Evolutionary conservation across 176 grass and related monocot species (phyloP).

Genomic region (Secale cereale): DNA sequence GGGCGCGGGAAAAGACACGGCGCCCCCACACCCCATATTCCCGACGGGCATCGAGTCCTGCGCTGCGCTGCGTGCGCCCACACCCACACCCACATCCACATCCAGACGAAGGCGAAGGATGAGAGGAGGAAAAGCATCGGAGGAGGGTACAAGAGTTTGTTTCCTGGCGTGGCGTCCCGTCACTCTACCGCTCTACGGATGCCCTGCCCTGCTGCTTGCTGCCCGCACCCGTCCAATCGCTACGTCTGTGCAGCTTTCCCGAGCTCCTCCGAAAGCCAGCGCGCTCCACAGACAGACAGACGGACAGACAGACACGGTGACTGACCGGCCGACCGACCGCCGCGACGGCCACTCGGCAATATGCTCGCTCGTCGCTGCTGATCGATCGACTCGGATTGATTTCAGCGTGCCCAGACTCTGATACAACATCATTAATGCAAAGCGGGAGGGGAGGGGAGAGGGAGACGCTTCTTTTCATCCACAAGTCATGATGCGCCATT

Average conservation of each 20-base stretch:
- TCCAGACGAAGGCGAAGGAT: background rate
- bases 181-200: background rate
- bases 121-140: background rate
- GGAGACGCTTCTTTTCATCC: background rate
- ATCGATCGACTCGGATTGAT: slow-evolving; percentile 6
- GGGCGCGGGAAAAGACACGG: slow-evolving; percentile 24
- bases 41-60: slow-evolving; percentile 26
- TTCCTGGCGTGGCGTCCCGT: slow-evolving; percentile 38
- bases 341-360: background rate
- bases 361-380: background rate
- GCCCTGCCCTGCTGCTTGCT: slow-evolving; percentile 22
- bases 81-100: background rate
- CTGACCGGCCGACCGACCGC: background rate
- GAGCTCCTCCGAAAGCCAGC: slow-evolving; percentile 36
- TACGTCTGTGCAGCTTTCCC: slow-evolving; percentile 18
- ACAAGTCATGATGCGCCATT: background rate
- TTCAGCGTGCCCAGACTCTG: slow-evolving; percentile 29
- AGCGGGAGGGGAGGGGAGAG: no score
- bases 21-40: slow-evolving; percentile 6
- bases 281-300: background rate
- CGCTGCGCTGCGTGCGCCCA: slow-evolving; percentile 14
- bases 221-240: slow-evolving; percentile 29
- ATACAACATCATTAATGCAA: background rate
- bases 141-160: slow-evolving; percentile 40
- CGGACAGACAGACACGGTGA: background rate